Evolutionary conservation across 345 rosid species (phyloP), one percentile per base, ranked within the genome.

Genomic region (Abelmoschus esculentus): DNA sequence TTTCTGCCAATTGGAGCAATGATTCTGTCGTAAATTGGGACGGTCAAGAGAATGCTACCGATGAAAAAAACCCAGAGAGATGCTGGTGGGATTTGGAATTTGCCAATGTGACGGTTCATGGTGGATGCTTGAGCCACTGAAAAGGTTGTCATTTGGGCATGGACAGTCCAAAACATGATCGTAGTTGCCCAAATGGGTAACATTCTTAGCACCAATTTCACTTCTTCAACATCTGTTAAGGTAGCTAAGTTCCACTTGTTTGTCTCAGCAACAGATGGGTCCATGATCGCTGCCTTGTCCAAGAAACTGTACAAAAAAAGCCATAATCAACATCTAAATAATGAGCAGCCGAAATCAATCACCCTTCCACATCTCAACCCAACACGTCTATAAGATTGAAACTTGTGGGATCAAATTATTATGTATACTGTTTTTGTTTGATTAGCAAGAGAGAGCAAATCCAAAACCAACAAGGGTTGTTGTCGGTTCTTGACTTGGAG

Each of bases 41-140:
- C 92, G 11, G 96, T 89, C 36, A 89, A 57, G 62, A 93, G 96
- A 61, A 89, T 92, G 86, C 92, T 85, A 4, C 85, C 90, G 0
- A 93, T 96, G 52, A 88, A 93, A 82, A 93, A 93, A 32, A 70
- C 92, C 0, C 96, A 85, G 32, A 93, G 69, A 1, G 98, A 70
- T 9, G 95, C 97, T 1, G 88, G 79, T 0, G 97, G 98, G 60
- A 93, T 88, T 77, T 86, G 79, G 67, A 93, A 83, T 28, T 29
- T 74, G 0, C 98, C 98, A 1, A 93, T 80, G 83, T 79, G 90
- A 78, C 98, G 92, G 85, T 91, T 77, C 97, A 93, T 83, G 17
- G 96, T 91, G 44, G 95, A 78, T 6, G 97, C 91, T 71, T 93
- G 98, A 11, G 95, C 88, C 26, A 93, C 98, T 0, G 98, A 93